Percentiles rank a stretch among this genome's conserved stretches.
Evolutionary conservation across 1,284 basidiomycete genomes (phyloP).

Genomic region (Xerocomus minutiporus): DNA sequence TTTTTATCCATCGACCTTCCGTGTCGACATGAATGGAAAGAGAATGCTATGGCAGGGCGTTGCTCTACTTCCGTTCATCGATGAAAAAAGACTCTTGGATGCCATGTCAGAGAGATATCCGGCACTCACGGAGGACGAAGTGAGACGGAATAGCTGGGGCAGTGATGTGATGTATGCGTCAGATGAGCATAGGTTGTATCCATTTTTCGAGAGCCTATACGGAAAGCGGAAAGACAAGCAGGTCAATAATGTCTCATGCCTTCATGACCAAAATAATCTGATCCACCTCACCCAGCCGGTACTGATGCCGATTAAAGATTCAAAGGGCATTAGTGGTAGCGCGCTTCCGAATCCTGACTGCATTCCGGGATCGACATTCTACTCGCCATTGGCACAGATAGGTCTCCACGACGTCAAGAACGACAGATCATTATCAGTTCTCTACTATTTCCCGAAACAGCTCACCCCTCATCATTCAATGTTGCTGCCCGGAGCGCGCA

Average conservation of each 20-base stretch:
- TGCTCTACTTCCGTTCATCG: constrained; percentile 94
- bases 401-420: constrained; percentile 76
- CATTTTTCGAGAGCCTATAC: constrained; percentile 84
- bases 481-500: constrained; percentile 72
- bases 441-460: constrained; percentile 90
- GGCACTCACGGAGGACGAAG: constrained; percentile 78
- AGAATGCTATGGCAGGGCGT: constrained; percentile 99
- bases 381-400: constrained; percentile 62
- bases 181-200: constrained; percentile 81
- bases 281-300: constrained; percentile 46
- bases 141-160: constrained; percentile 81
- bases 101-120: constrained; percentile 79
- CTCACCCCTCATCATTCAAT: constrained; percentile 80
- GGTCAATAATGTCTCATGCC: constrained; percentile 44
- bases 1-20: constrained; percentile 91
- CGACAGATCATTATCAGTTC: constrained; percentile 82
- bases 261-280: constrained; percentile 12
- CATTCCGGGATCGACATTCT: constrained; percentile 88
- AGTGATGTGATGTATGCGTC: constrained; percentile 83
- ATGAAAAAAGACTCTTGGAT: constrained; percentile 75
- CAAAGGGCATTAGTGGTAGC: constrained; percentile 77
- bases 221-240: constrained; percentile 80
- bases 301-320: constrained; percentile 64
- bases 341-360: constrained; percentile 83
- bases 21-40: constrained; percentile 99